Conservation (phyloP, 1,284 basidiomycete species). For the Moesziomyces sp. region DNA sequence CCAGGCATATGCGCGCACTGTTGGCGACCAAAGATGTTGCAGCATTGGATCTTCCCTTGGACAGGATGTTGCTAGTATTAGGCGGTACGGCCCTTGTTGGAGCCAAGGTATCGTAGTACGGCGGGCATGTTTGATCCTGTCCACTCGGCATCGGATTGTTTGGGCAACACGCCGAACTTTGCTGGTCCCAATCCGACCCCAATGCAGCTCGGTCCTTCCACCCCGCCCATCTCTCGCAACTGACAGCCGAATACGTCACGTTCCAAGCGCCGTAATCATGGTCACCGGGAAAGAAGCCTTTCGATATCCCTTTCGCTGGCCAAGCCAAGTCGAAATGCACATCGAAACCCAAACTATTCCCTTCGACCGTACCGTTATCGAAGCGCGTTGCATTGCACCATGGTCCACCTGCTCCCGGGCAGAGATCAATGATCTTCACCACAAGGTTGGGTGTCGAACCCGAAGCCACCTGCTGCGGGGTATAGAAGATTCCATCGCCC, state of each 20-base stretch:
- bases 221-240: conserved; percentile 51
- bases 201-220: conserved; percentile 45
- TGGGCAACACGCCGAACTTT: conserved; percentile 53
- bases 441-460: conserved; percentile 45
- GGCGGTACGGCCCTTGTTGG: conserved; percentile 20
- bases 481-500: conserved; percentile 50
- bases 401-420: conserved; percentile 46
- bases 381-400: conserved; percentile 51
- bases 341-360: conserved; percentile 48
- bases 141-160: conserved; percentile 41
- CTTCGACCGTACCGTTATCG: conserved; percentile 18
- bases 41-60: conserved; percentile 36
- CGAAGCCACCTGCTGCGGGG: conserved; percentile 14
- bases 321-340: conserved; percentile 63
- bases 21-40: conserved; percentile 1
- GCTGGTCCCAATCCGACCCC: conserved; percentile 55
- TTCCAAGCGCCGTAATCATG: conserved; percentile 62
- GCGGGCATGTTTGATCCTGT: conserved; percentile 27
- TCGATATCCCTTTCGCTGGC: conserved; percentile 48
- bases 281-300: conserved; percentile 48
- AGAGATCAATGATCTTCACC: conserved; percentile 57
- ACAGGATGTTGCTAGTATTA: conserved; percentile 49
- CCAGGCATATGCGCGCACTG: background rate
- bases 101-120: conserved; percentile 43
- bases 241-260: conserved; percentile 42